phyloP scores from a whole-genome alignment of 805 yeast species.

The Suhomyces kilbournensis region DNA sequence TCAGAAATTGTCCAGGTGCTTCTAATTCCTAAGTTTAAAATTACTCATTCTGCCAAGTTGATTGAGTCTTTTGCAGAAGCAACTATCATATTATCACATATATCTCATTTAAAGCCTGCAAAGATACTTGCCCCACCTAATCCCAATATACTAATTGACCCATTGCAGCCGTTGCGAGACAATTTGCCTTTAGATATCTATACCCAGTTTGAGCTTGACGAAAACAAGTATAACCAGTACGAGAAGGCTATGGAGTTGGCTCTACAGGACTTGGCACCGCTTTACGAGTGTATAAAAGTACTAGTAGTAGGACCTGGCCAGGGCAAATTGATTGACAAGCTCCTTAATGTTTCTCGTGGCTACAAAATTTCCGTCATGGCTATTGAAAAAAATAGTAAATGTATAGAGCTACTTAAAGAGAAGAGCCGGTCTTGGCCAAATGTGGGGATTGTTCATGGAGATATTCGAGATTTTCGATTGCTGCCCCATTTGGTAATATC shows the following conservation, averaged over 20 bases:
- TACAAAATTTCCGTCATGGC: slow-evolving; percentile 35
- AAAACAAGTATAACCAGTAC: slow-evolving; percentile 65
- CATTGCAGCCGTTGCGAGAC: slow-evolving; percentile 68
- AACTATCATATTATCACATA: neutral
- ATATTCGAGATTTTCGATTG: slow-evolving; percentile 43
- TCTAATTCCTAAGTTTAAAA: neutral
- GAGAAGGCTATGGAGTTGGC: slow-evolving; percentile 62
- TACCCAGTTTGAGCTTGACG: slow-evolving; percentile 68
- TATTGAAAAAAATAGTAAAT: slow-evolving; percentile 69
- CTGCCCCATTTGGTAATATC: slow-evolving; percentile 62
- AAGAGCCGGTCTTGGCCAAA: slow-evolving; percentile 53
- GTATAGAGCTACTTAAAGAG: slow-evolving; percentile 47
- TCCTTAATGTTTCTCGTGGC: slow-evolving; percentile 1
- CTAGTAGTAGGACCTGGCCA: slow-evolving; percentile 85
- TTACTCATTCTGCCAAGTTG: neutral
- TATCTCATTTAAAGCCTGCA: neutral
- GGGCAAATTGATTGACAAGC: slow-evolving; percentile 69
- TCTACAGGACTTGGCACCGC: slow-evolving; percentile 22
- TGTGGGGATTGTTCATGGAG: slow-evolving; percentile 54
- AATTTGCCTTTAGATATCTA: slow-evolving; percentile 61
- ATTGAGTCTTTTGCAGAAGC: neutral
- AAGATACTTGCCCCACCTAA: neutral
- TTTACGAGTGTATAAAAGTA: slow-evolving; percentile 20
- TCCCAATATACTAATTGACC: slow-evolving; percentile 33
- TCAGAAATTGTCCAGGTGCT: neutral